Base-by-base conservation (phyloP, 2,329 filamentous ascomycete species). In the Cercospora nicotianae region DNA sequence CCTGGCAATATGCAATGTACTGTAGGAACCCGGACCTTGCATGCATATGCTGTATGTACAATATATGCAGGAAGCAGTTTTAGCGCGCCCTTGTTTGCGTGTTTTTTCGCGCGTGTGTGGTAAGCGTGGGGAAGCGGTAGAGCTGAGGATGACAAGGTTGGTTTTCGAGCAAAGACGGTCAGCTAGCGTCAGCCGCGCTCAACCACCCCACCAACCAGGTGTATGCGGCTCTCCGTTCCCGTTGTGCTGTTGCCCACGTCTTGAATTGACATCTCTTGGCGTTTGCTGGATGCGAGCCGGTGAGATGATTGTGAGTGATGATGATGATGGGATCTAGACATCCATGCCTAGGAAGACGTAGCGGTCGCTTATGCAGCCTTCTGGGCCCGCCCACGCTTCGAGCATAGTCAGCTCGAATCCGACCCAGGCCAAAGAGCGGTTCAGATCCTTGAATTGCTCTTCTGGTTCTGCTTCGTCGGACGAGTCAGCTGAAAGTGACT, bases 281-380 rank as follows among this genome's bases (percentile, higher is more conserved):
- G 20, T 23, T 20, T 23, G 42, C 42, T 23, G 13, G 28, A 30
- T 6, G 26, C 16, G 53, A 58, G 53, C 30, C 53, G 53, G 30
- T 18, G 53, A 33, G 26, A n/a, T 30, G 26, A 31, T 58, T 26
- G 53, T 28, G 7, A 30, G 9, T n/a, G 26, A 31, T 30, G 53
- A 31, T 30, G 53, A 18, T 28, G 26, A 26, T 58, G 23, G 26
- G 13, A 30, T 58, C 53, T 58, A 96, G 67, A 94, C 83, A 79
- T 97, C 93, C 89, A 96, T 95, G 70, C 89, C 89, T 84, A 97
- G 88, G 78, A 96, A 93, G 67, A 97, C 80, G 94, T 94, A 97
- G 75, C 85, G 85, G 63, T 89, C 82, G 81, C 93, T 96, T 61
- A 91, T 88, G 68, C 75, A 75, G 63, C 90, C 85, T 70, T 91